Conservation (phyloP, 371 early-diverging fungal species). For the Actinomucor elegans region DNA sequence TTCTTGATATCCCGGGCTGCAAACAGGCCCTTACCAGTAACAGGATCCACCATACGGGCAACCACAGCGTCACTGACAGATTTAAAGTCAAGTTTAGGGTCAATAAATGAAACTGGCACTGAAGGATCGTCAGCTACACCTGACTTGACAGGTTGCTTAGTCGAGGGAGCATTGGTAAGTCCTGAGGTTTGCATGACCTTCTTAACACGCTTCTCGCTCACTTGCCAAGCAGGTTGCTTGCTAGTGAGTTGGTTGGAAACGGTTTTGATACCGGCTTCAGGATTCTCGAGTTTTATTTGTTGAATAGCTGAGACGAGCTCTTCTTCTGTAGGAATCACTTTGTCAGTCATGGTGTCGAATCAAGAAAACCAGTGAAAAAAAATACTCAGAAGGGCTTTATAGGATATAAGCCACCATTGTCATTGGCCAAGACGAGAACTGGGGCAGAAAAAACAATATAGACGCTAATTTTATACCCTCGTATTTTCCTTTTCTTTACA, state of each 20-base stretch:
- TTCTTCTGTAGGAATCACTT: conserved; percentile 37
- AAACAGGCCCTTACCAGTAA: conserved; percentile 67
- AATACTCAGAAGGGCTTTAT: neutral
- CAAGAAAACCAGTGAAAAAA: neutral
- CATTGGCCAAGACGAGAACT: neutral
- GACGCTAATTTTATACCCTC: neutral
- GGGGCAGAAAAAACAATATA: neutral
- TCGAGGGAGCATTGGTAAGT: conserved; percentile 22
- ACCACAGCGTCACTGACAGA: conserved; percentile 37
- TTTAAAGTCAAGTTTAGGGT: conserved; percentile 54
- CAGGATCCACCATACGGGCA: conserved; percentile 57
- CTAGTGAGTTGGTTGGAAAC: conserved; percentile 44
- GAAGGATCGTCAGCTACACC: conserved; percentile 59
- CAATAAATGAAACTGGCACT: conserved; percentile 62
- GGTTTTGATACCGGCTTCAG: conserved; percentile 59
- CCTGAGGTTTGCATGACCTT: conserved; percentile 61
- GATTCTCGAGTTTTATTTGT: conserved; percentile 48
- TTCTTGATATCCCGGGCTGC: conserved; percentile 57
- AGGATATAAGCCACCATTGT: conserved; percentile 5
- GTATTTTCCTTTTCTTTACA: conserved; percentile 9
- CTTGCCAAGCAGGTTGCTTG: conserved; percentile 58
- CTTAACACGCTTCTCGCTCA: conserved; percentile 69
- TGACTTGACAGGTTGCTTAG: conserved; percentile 31
- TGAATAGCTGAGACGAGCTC: conserved; percentile 43
- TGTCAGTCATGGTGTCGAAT: conserved; percentile 25